Evolutionary conservation across 1,284 basidiomycete species (phyloP).

Genomic region (Paramarasmius palmivorus): DNA sequence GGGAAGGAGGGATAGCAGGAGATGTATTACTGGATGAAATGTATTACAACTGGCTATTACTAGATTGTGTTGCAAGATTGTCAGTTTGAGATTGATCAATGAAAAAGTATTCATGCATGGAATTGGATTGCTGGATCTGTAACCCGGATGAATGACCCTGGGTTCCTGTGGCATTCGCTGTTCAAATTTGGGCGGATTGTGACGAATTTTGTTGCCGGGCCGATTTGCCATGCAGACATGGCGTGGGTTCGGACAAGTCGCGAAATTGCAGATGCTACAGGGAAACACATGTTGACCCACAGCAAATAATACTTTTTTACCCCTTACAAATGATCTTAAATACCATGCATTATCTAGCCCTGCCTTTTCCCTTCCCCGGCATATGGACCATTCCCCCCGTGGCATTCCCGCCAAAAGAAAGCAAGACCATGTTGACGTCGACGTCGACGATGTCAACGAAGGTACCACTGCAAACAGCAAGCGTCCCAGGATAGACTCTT

Average conservation of each 20-base stretch:
- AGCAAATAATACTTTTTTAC: constrained; percentile 23
- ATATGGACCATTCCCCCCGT: constrained; percentile 35
- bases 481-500: constrained; percentile 33
- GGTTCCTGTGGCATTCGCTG: too few species aligned
- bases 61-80: too few species aligned
- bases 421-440: constrained; percentile 46
- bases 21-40: too few species aligned
- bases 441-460: constrained; percentile 25
- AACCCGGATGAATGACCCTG: too few species aligned
- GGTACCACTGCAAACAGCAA: constrained; percentile 33
- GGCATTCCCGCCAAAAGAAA: constrained; percentile 59
- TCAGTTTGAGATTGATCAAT: too few species aligned
- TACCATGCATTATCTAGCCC: constrained; percentile 32
- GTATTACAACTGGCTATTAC: too few species aligned
- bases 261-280: background rate
- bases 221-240: background rate
- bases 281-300: background rate
- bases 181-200: too few species aligned
- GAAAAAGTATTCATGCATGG: too few species aligned
- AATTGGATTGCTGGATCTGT: too few species aligned
- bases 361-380: constrained; percentile 27
- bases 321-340: constrained; percentile 35
- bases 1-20: too few species aligned
- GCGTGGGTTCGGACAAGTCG: background rate
- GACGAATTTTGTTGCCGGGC: background rate